phyloP scores from a whole-genome alignment of 345 rosid genomes.

The Cardamine chenopodiifolia region DNA sequence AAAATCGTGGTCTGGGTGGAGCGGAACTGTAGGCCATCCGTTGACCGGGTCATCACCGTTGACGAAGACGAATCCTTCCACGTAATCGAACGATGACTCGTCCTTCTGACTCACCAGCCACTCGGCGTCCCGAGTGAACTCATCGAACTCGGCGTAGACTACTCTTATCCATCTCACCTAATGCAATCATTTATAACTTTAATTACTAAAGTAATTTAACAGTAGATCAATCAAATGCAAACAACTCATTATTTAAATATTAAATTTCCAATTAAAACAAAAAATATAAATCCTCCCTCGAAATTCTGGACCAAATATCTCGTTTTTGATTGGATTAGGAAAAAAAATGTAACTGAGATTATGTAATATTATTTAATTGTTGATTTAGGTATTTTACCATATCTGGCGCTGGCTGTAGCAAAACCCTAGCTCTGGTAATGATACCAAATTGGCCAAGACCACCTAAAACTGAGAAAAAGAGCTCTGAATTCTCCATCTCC shows the following conservation, averaged over 20 bases:
- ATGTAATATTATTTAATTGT: neutral
- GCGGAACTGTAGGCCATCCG: conserved; percentile 82
- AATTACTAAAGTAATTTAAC: neutral
- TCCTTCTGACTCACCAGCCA: conserved; percentile 62
- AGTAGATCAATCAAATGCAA: neutral
- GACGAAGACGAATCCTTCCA: conserved; percentile 88
- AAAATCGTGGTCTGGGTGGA: conserved; percentile 49
- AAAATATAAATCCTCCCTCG: too few relatives aligned
- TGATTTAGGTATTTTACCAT: conserved; percentile 51
- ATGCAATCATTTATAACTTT: conserved; percentile 24
- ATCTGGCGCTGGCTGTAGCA: conserved; percentile 76
- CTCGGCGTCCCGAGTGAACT: conserved; percentile 77
- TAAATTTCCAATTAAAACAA: neutral
- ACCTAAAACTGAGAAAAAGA: conserved; percentile 76
- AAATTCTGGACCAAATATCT: neutral
- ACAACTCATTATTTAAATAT: neutral
- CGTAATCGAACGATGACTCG: conserved; percentile 71
- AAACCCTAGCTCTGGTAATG: conserved; percentile 76
- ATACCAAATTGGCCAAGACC: conserved; percentile 96
- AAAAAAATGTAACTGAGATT: neutral
- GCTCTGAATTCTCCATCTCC: conserved; percentile 54
- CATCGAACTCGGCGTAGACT: conserved; percentile 72
- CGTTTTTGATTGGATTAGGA: neutral
- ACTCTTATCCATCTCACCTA: conserved; percentile 96
- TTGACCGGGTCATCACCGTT: conserved; percentile 79